Evolutionary conservation across 1,139 yeast genomes (phyloP).

Genomic region (Geotrichum siamense): DNA sequence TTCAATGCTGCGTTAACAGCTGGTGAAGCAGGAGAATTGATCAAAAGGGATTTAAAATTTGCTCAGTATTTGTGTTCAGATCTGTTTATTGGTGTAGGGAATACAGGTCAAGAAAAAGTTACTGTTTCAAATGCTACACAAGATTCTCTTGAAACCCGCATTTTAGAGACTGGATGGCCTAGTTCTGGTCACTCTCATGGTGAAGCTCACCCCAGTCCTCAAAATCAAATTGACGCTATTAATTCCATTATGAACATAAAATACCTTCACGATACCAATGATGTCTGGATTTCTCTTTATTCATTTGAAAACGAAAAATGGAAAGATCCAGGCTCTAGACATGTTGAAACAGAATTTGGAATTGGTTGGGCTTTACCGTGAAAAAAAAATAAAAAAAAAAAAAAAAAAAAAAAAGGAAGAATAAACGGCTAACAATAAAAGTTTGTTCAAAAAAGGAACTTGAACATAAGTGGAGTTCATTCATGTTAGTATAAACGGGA

Average conservation of each 20-base stretch:
- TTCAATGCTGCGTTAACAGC: constrained; percentile 25
- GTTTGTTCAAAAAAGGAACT: no score
- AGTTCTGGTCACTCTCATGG: constrained; percentile 48
- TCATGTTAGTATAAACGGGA: no score
- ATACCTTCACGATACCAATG: constrained; percentile 19
- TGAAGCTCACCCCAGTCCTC: constrained; percentile 48
- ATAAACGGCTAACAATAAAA: no score
- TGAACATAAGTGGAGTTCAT: no score
- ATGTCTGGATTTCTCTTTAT: constrained; percentile 16
- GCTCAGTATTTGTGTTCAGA: constrained; percentile 30
- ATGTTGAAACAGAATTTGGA: constrained; percentile 27
- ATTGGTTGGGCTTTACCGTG: constrained; percentile 9
- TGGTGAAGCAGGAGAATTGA: constrained; percentile 23
- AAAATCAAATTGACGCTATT: constrained; percentile 50
- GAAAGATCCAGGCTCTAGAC: constrained; percentile 26
- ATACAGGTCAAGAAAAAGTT: not conserved
- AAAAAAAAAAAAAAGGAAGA: not conserved
- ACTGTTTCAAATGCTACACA: not conserved
- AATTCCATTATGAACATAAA: constrained; percentile 36
- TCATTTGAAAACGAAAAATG: constrained; percentile 27
- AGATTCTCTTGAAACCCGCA: constrained; percentile 35
- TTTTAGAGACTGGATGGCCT: constrained; percentile 72
- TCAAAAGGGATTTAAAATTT: constrained; percentile 26
- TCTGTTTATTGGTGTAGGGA: constrained; percentile 21
- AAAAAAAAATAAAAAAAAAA: not conserved